Base-by-base conservation (phyloP, 2,329 filamentous ascomycete genomes). In the Arthrobotrys musiformis region DNA sequence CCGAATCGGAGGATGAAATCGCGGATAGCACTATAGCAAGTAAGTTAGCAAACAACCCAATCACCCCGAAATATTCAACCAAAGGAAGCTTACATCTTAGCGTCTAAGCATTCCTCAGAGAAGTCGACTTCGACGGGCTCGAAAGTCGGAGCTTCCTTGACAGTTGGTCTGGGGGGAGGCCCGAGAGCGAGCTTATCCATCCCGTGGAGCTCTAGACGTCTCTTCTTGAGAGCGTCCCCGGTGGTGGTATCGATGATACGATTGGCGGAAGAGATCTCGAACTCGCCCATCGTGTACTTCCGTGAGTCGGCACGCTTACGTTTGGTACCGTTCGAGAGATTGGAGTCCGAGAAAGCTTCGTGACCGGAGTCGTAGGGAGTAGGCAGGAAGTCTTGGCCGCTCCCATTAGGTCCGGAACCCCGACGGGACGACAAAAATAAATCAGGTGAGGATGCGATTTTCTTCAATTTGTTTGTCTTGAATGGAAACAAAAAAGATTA, bases 341-440 rank as follows among this genome's bases (percentile, higher is more conserved):
- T 76, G 4, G 72, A 76, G 58, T 76, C 72, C 22, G 72, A 76
- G 64, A 76, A 76, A 48, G 72, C 72, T 35, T 76, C 72, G 50
- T 76, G 72, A 19, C 72, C 72, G 40, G 64, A 70, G 50, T 76
- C 72, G 30, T 76, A 76, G n/a, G 72, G 72, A 11, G 72, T 76
- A 2, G 72, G 72, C 3, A 76, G 72, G n/a, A 76, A 76, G 37
- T 76, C 72, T 19, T 76, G 64, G 11, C 58, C 60, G 50, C 35
- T 76, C 24, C 72, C 72, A 42, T 76, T 76, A 2, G 66, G 64
- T 8, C 72, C 72, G 15, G 72, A 76, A 19, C 72, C 72, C 44
- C 72, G 64, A 19, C 72, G 64, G 37, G 64, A 40, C 19, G 72
- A 42, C 40, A 70, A 44, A 4, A 76, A 61, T 3, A 76, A 42